Base-by-base conservation (phyloP, 805 yeast genomes). In the Saccharomycopsis sp. region DNA sequence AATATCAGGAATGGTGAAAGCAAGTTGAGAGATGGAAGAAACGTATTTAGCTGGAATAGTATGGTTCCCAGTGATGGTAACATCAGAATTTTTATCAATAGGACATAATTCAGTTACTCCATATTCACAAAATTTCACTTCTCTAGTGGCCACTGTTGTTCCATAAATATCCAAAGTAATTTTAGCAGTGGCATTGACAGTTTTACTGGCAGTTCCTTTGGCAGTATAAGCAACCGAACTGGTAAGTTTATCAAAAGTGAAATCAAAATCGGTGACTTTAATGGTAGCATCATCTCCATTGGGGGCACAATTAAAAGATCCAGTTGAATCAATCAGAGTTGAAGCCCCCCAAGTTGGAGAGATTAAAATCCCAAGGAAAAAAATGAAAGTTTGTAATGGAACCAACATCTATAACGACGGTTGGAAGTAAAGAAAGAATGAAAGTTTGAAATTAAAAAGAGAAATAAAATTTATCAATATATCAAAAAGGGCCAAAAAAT, bases 1-100 rank as follows among this genome's bases (percentile, higher is more conserved):
- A 19, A 59, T 47, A 38, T 59, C 63, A 3, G 63, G 63, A 23
- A 59, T 50, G 12, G 44, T 40, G 47, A 52, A 59, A 9, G 60
- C 63, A 30, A 56, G 44, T 6, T 49, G 23, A 4, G 60, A 52
- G n/a, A 59, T 51, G 9, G 46, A 38, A 5, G 39, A 21, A 8
- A 54, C 52, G 34, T 57, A 57, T 19, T 52, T 35, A 8, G 41
- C 34, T 6, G 61, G 60, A 18, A 58, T 54, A 6, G 48, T 33
- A 39, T 57, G 56, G 14, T 38, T 44, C 6, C 59, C 60, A 6
- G 35, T 36, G 4, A 53, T 52, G 10, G 43, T 36, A 19, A 56
- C 48, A 13, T 40, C 39, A 6, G 46, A 36, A 14, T 54, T 56
- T 14, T 46, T 42, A 2, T 51, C 49, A 8, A 56, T 46, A 2